Conservation (phyloP, 2,329 filamentous ascomycete genomes). For the Seiridium cupressi region DNA sequence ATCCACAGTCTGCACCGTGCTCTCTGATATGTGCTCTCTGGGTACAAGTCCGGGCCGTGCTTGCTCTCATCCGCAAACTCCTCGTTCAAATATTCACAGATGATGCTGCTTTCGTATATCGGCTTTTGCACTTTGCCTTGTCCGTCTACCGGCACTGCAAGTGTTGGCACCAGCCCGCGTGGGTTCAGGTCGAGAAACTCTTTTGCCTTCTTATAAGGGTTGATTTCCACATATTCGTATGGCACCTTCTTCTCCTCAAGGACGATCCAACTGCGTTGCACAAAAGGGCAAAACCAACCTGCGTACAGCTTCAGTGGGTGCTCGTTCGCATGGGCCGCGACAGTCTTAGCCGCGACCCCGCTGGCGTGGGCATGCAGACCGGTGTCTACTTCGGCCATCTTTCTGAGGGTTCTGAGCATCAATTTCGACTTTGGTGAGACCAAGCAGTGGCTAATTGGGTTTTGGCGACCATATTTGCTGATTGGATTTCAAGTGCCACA, state of each 20-base stretch:
- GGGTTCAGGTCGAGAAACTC: conserved; percentile 72
- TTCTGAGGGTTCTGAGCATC: neutral
- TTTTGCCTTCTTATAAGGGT: conserved; percentile 71
- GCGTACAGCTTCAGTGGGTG: conserved; percentile 65
- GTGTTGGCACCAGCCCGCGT: conserved; percentile 71
- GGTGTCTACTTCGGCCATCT: conserved; percentile 48
- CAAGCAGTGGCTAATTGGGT: neutral
- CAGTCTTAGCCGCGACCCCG: conserved; percentile 47
- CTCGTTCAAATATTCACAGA: conserved; percentile 77
- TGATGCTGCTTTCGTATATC: conserved; percentile 70
- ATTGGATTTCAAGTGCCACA: neutral
- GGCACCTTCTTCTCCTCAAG: conserved; percentile 71
- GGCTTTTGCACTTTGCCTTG: conserved; percentile 44
- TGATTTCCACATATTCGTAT: conserved; percentile 76
- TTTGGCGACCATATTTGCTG: neutral
- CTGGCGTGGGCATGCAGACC: conserved; percentile 44
- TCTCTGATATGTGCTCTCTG: conserved; percentile 59
- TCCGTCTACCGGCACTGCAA: conserved; percentile 44
- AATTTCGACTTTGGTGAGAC: neutral
- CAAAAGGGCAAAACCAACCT: conserved; percentile 72
- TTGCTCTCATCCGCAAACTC: conserved; percentile 48
- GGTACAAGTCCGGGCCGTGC: conserved; percentile 51
- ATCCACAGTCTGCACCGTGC: conserved; percentile 71
- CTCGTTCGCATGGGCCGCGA: conserved; percentile 41
- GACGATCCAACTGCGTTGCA: conserved; percentile 72